Base-by-base conservation (phyloP, 176 grass and related monocot genomes). In the Canna indica region DNA sequence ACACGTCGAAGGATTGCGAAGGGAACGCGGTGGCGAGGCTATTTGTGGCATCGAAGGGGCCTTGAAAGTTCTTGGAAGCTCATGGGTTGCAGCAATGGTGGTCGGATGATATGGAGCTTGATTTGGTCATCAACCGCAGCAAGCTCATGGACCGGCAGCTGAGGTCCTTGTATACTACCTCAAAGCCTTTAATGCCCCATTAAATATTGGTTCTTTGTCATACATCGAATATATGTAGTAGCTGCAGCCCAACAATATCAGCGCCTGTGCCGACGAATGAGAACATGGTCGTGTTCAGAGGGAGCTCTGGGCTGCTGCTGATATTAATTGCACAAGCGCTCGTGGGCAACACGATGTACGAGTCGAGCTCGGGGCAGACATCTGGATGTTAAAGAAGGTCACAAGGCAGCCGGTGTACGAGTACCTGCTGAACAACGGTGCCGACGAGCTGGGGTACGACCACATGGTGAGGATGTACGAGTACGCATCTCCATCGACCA, bases 11-110 rank as follows among this genome's bases (percentile, higher is more conserved):
- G 10, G 34, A 69, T 31, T 82, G 77, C 29, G 76, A 71, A 6
- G 77, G 77, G 38, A 56, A 57, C 36, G 30, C 73, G 16, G 58
- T 72, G 63, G 87, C 80, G 28, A 90, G 72, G 88, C 79, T 96
- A 66, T 24, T 86, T 77, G 76, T 82, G 59, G 77, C 78, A 76
- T 74, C 82, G 8, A 96, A 91, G 56, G 91, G 91, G 15, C 91
- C 91, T 25, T 84, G 58, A 78, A 91, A 59, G 65, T 88, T 96
- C 77, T 78, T 91, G 3, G 80, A 88, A 34, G 88, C 88, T 30
- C 91, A 91, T 36, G 83, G 87, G 75, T 74, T 96, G 46, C 59
- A 88, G 58, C 88, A 96, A 69, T 96, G 91, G 91, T 96, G 88
- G 91, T 73, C 88, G 1, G 83, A 91, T 59, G 91, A 96, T 48